Evolutionary conservation across 495 filamentous ascomycete species (phyloP), one percentile per base, ranked within the genome.

Genomic region (Cladorrhinum samala): DNA sequence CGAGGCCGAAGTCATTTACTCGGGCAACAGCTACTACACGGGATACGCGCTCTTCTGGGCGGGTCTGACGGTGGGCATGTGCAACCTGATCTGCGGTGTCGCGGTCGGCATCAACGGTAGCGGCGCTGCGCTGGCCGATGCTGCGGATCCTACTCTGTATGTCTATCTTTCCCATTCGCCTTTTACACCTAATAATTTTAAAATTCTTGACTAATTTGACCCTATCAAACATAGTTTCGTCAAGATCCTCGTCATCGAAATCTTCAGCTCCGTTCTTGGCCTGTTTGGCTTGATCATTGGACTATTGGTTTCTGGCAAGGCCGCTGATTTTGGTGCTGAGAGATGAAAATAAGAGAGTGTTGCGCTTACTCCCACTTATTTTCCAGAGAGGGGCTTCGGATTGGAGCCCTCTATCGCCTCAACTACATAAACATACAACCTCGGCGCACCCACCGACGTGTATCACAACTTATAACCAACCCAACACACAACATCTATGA

Each of bases 261-360:
- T 99, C 68, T 99, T 99, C 77, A 96, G 93, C 65, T 97, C 93
- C 6, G 90, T 99, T 17, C 77, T 99, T 14, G 94, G 94, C 50
- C 79, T 99, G n/a, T 99, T 99, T 66, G 94, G 94, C 49, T 75
- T 99, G 49, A 99, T 99, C 67, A 81, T 97, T 59, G 94, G 94
- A 37, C 75, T 99, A 42, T 76, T 99, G 62, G 77, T 97, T 21
- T 85, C 87, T 21, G 77, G 85, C 55, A 92, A 91, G 70, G 91
- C 92, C 20, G 48, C 64, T 4, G 88, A 89, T 37, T 95, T 98
- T 63, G 74, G 80, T 67, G 18, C 17, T 17, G 18, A 42, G 30
- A 33, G 38, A 9, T 37, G 20, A 50, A 23, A 40, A 16, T 18
- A 14, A 37, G 23, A 49, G 27, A 43, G 46, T 19, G 18, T 20